Evolutionary conservation across 2,329 filamentous ascomycete genomes (phyloP).

Genomic region (Ophiostoma montium): DNA sequence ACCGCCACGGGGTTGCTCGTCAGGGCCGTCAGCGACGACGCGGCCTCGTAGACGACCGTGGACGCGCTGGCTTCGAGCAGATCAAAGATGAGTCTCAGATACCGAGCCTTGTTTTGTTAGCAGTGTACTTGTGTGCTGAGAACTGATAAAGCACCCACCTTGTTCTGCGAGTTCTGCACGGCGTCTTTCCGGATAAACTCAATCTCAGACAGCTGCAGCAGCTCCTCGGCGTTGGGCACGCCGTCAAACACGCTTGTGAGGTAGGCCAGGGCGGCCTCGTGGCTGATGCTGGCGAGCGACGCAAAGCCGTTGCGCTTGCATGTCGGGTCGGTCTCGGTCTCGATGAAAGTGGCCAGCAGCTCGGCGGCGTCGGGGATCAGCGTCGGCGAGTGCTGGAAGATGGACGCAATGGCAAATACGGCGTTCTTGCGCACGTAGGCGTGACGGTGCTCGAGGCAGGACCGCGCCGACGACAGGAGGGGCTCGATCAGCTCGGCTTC

Average conservation of each 20-base stretch:
- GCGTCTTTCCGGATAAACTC: constrained; percentile 98
- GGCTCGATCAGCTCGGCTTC: constrained; percentile 95
- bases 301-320: constrained; percentile 98
- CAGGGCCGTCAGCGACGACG: constrained; percentile 82
- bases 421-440: constrained; percentile 98
- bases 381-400: constrained; percentile 77
- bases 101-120: constrained; percentile 67
- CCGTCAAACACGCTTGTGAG: constrained; percentile 82
- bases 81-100: constrained; percentile 90
- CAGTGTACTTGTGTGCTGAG: constrained; percentile 22
- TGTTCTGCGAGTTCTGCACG: constrained; percentile 86
- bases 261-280: constrained; percentile 82
- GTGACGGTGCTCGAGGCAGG: constrained; percentile 89
- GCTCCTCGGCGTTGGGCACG: constrained; percentile 85
- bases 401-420: constrained; percentile 85
- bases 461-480: constrained; percentile 78
- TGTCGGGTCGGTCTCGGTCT: constrained; percentile 80
- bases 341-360: constrained; percentile 77
- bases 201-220: constrained; percentile 83
- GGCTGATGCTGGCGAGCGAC: constrained; percentile 77
- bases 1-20: constrained; percentile 96
- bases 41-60: constrained; percentile 94
- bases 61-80: constrained; percentile 84
- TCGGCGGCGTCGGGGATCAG: constrained; percentile 94
- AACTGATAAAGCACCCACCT: constrained; percentile 36